A percentile compares a stretch with the other conserved stretches of the same genome.
Evolutionary conservation across 2,329 filamentous ascomycete species (phyloP).

Genomic region (Talaromyces sp.): DNA sequence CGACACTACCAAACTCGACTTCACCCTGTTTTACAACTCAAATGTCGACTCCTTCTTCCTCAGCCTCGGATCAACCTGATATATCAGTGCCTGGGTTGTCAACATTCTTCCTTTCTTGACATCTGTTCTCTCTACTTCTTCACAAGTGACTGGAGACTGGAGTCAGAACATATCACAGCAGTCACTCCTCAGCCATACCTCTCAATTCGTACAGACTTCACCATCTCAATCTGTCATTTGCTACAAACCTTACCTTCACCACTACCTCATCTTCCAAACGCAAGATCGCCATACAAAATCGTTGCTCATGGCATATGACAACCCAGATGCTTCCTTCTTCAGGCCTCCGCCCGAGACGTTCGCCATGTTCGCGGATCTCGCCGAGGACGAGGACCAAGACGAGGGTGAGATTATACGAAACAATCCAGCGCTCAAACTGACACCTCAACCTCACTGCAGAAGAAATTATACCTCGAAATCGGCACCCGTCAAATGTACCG

Average conservation of each 20-base stretch:
- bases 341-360: neutral
- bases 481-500: neutral
- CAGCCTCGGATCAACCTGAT: no score
- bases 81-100: no score
- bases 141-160: no score
- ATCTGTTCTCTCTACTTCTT: no score
- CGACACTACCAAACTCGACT: constrained; percentile 20
- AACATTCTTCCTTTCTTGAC: no score
- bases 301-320: neutral
- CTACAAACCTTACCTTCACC: no score
- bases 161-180: no score
- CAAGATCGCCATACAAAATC: neutral
- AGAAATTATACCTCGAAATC: neutral
- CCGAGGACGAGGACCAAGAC: neutral
- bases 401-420: neutral
- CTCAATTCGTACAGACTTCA: no score
- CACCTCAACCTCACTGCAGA: neutral
- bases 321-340: neutral
- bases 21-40: constrained; percentile 6
- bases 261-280: neutral
- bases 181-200: no score
- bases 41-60: no score
- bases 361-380: neutral
- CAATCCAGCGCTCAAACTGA: neutral
- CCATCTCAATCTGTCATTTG: no score